Evolutionary conservation across 2,329 filamentous ascomycete genomes (phyloP), one percentile per base, ranked within the genome.

Genomic region (Anisogramma anomala): DNA sequence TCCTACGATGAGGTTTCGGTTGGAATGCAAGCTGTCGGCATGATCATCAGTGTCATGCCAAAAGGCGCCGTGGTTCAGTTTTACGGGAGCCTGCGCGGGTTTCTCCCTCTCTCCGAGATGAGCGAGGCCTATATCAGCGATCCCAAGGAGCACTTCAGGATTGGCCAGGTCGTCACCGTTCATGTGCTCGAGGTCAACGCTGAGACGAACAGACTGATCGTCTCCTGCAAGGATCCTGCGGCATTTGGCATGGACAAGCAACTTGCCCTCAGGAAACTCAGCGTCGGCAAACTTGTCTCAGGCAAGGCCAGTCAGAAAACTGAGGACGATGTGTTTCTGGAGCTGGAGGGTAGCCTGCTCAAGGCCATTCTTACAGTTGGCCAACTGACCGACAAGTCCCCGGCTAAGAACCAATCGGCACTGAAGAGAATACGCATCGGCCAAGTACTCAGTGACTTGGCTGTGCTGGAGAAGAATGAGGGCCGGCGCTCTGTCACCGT

Each of bases 91-190:
- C 69, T 98, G 15, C 77, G 78, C 49, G 93, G 83, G 7, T 98
- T 93, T 65, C 70, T 98, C 41, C 91, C 91, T 2, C 80, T 94
- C 1, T 84, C 84, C 1, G 89, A 98, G 62, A 98, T 98, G 91
- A 96, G 91, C 58, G 91, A 98, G 58, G 87, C 88, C 9, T 95
- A 82, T 56, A 95, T 98, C 54, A 76, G 82, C 50, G 84, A 95
- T 54, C 87, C 91, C 4, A 77, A 75, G 33, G 79, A 93, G 54
- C 88, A 96, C 61, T 98, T 98, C 66, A 79, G 82, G 26, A 64
- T 79, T 32, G 93, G 91, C 1, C 91, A 98, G 58, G 89, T 94
- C 2, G 82, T 98, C 50, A 93, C 78, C 53, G 84, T 95, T 15
- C 84, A 89, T 54, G 78, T 93, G n/a, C 62, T 94, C 25, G 83